Percentiles rank a stretch among this genome's conserved stretches.
Evolutionary conservation across 2,329 filamentous ascomycete genomes (phyloP).

Genomic region (Talaromyces sp.): DNA sequence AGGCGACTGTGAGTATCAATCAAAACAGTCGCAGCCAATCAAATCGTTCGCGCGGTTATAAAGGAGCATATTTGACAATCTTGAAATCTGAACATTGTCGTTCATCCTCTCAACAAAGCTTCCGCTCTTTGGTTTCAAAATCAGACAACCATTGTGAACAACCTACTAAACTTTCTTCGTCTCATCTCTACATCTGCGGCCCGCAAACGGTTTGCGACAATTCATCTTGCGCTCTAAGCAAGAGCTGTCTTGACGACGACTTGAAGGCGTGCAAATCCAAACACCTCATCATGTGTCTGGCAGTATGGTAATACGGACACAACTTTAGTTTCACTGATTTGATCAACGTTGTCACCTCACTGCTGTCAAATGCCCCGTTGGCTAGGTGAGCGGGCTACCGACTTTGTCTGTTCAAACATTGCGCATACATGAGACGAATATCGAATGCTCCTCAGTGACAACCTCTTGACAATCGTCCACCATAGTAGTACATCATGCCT

Average conservation of each 20-base stretch:
- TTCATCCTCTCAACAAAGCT: neutral
- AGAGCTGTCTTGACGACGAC: neutral
- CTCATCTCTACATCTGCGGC: neutral
- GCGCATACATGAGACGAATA: neutral
- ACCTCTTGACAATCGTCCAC: neutral
- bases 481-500: conserved; percentile 2
- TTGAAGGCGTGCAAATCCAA: neutral
- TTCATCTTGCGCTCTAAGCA: neutral
- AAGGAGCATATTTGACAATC: neutral
- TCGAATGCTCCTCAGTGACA: neutral
- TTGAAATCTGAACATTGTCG: neutral
- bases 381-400: neutral
- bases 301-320: neutral
- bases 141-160: neutral
- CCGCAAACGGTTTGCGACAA: neutral
- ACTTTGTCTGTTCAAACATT: neutral
- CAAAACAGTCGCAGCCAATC: conserved; percentile 8
- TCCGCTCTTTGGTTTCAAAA: neutral
- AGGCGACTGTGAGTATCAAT: neutral
- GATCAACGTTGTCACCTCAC: neutral
- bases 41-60: neutral
- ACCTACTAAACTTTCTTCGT: neutral
- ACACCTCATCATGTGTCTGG: neutral
- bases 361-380: neutral
- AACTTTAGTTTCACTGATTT: neutral